These are phyloP conservation scores for Penicillium concentricum DNA, from an alignment of 2,329 filamentous ascomycete genomes.

Conservation along the genomic window DNA sequence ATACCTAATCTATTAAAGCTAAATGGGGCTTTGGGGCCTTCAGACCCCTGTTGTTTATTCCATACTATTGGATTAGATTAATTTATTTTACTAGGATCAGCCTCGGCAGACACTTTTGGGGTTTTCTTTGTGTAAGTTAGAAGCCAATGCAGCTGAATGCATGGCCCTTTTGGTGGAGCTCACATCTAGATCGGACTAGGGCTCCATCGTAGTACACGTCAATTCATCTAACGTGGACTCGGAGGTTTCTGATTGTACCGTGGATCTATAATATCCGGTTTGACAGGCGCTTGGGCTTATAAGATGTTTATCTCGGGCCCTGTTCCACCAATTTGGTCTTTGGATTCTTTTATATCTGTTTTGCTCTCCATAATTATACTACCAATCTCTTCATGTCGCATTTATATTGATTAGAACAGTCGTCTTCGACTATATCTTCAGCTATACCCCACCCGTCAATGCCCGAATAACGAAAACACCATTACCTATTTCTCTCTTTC, in stretches of 20 bases:
- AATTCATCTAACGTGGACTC: not conserved
- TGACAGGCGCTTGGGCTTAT: not conserved
- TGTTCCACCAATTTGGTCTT: not conserved
- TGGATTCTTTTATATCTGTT: not conserved
- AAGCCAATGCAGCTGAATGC: not conserved
- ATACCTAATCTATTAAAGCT: not conserved
- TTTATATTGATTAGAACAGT: not conserved
- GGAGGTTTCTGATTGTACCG: not conserved
- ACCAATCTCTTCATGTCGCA: not conserved
- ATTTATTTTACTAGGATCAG: conserved; percentile 9
- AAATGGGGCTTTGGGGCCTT: not conserved
- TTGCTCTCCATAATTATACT: not conserved
- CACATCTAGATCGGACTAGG: conserved; percentile 10
- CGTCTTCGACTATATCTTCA: not conserved
- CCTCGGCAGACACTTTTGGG: not conserved
- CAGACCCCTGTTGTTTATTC: not conserved
- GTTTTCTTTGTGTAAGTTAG: not conserved
- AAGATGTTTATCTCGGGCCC: conserved; percentile 1
- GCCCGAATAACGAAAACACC: not conserved
- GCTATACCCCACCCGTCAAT: not conserved
- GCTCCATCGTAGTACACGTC: conserved; percentile 3
- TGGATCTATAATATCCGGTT: not conserved
- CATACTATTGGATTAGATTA: conserved; percentile 9
- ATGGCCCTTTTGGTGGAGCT: conserved; percentile 5
- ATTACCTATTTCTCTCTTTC: not conserved